These are phyloP conservation scores for Monascus ruber DNA, from an alignment of 2,329 filamentous ascomycete genomes.

Conservation along the genomic window DNA sequence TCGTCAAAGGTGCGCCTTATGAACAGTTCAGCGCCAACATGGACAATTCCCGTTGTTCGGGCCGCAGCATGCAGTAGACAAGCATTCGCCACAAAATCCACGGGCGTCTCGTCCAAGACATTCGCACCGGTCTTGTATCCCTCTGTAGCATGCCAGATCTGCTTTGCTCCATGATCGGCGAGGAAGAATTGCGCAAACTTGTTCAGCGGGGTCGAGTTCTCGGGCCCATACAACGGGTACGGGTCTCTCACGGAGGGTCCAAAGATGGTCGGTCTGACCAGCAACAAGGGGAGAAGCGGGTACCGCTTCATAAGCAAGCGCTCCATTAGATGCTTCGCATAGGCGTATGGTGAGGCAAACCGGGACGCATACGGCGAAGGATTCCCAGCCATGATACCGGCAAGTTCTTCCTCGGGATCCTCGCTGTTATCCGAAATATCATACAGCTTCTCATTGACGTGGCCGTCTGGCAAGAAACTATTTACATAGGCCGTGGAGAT, in stretches of 20 bases:
- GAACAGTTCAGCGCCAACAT: slow-evolving; percentile 19
- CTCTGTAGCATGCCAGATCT: slow-evolving; percentile 19
- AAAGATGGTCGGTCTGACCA: slow-evolving; percentile 21
- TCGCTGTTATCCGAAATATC: slow-evolving; percentile 6
- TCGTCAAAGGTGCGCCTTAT: slow-evolving; percentile 18
- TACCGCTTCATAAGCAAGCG: slow-evolving; percentile 16
- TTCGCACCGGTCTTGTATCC: slow-evolving; percentile 18
- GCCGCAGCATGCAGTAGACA: slow-evolving; percentile 20
- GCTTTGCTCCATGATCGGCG: slow-evolving; percentile 13
- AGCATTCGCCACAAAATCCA: slow-evolving; percentile 22
- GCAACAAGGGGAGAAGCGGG: slow-evolving; percentile 15
- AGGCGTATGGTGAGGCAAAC: slow-evolving; percentile 20
- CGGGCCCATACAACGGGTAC: slow-evolving; percentile 19
- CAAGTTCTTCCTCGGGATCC: slow-evolving; percentile 18
- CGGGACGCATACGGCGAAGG: slow-evolving; percentile 7
- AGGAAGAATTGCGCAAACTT: slow-evolving; percentile 18
- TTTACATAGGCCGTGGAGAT: slow-evolving; percentile 21
- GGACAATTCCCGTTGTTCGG: slow-evolving; percentile 17
- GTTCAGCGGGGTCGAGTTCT: slow-evolving; percentile 19
- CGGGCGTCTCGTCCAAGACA: slow-evolving; percentile 21
- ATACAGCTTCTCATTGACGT: slow-evolving; percentile 16
- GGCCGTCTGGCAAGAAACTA: slow-evolving; percentile 20
- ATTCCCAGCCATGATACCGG: slow-evolving; percentile 9
- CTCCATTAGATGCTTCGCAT: slow-evolving; percentile 22
- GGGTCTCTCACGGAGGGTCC: slow-evolving; percentile 18